Conservation (phyloP, 192 early-diverging fungal species). For the Oehlia diaphana region DNA sequence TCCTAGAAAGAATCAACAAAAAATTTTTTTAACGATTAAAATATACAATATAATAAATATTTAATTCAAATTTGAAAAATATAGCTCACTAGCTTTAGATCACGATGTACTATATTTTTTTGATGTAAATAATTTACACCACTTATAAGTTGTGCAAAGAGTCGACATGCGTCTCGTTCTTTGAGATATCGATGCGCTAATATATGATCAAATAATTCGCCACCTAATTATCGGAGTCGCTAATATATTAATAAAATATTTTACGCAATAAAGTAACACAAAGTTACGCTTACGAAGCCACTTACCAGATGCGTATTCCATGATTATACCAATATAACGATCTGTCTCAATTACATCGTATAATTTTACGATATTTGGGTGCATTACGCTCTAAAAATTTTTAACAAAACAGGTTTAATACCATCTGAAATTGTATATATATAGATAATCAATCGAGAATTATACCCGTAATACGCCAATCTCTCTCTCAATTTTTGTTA, state of each 20-base stretch:
- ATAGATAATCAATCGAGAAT: not conserved
- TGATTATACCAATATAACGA: constrained; percentile 94
- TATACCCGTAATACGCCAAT: constrained; percentile 89
- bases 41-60: no score
- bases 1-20: constrained; percentile 60
- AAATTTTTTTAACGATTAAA: no score
- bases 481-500: constrained; percentile 92
- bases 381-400: constrained; percentile 70
- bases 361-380: constrained; percentile 89
- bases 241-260: constrained; percentile 20
- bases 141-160: constrained; percentile 92
- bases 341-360: constrained; percentile 97
- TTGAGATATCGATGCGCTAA: constrained; percentile 91
- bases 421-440: constrained; percentile 8
- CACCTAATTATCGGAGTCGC: constrained; percentile 51
- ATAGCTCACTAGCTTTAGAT: constrained; percentile 83
- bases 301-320: constrained; percentile 91
- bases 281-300: not conserved
- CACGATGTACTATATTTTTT: constrained; percentile 93
- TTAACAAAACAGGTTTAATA: constrained; percentile 19
- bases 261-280: not conserved
- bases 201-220: constrained; percentile 98
- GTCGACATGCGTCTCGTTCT: constrained; percentile 84
- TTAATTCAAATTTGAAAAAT: not conserved
- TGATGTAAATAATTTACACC: constrained; percentile 94